Evolutionary conservation across 805 yeast genomes (phyloP), one percentile per base, ranked within the genome.

Genomic region (Peterozyma toletana): DNA sequence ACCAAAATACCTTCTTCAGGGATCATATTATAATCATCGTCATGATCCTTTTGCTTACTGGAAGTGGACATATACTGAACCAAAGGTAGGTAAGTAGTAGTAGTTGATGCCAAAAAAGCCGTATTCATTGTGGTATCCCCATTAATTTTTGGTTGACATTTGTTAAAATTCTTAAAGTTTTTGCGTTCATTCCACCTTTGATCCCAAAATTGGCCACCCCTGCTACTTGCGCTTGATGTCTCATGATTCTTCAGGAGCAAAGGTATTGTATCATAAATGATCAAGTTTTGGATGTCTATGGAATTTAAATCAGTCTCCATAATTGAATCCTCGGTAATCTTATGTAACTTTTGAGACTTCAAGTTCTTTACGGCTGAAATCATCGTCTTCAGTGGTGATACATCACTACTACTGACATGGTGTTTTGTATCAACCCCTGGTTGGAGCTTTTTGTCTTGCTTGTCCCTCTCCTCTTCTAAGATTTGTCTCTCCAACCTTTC

Each of bases 161-260:
- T 44, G 7, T 33, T 11, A 34, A 44, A 44, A 31, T 15, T 40
- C 17, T 44, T 44, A 36, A 29, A 44, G 15, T 44, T 44, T 18
- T 44, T 44, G 18, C 47, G 43, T 1, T 41, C 41, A 40, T 40
- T 40, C 47, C 47, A 44, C 35, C 30, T 15, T 10, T 35, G 21
- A 17, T 44, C 36, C 47, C 47, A 16, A 17, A 31, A 5, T 33
- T 29, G 13, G 18, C 15, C n/a, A 29, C 35, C 9, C 29, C 34
- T 33, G 34, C 13, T 9, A 10, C 27, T 21, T 17, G 36, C n/a
- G 5, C 15, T 39, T 31, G 35, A 33, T 6, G 5, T 27, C 6
- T 21, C 7, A 11, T 6, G 9, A 9, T 5, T 14, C 38, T 11
- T 10, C 5, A 13, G 31, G 30, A 13, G 30, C 36, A 18, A 18